phyloP scores from a whole-genome alignment of 768 basidiomycete genomes.

The Mycena olivaceomarginata region DNA sequence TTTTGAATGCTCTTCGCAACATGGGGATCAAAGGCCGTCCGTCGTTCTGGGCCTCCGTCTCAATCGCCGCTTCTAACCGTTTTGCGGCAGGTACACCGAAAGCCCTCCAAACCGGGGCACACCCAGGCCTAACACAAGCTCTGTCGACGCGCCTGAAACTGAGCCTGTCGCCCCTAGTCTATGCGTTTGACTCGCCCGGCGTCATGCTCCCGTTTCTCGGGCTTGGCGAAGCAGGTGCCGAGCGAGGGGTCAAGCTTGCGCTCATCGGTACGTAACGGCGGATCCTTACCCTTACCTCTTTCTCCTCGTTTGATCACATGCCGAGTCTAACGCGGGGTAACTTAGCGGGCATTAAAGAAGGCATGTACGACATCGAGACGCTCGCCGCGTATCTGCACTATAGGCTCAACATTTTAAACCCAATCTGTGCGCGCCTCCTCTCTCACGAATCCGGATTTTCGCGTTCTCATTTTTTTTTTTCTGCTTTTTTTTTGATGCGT shows the following conservation, averaged over 20 bases:
- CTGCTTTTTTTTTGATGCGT: neutral
- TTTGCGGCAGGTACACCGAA: conserved; percentile 81
- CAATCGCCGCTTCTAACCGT: conserved; percentile 31
- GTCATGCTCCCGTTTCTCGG: conserved; percentile 98
- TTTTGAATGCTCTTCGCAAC: conserved; percentile 92
- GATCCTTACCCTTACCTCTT: neutral
- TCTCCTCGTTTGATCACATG: neutral
- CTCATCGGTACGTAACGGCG: conserved; percentile 85
- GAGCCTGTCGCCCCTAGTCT: conserved; percentile 86
- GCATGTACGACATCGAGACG: conserved; percentile 89
- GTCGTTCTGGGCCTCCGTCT: conserved; percentile 54
- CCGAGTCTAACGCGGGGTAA: conserved; percentile 36
- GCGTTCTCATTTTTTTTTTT: conserved; percentile 30
- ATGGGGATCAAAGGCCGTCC: conserved; percentile 91
- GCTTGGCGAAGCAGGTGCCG: conserved; percentile 88
- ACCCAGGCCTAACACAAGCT: conserved; percentile 93
- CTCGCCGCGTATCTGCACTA: conserved; percentile 92
- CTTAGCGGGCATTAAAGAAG: conserved; percentile 95
- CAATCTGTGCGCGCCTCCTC: conserved; percentile 74
- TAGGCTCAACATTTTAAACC: conserved; percentile 87
- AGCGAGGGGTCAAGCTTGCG: conserved; percentile 94
- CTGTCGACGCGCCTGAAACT: conserved; percentile 94
- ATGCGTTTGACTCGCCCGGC: conserved; percentile 97
- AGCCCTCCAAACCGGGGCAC: conserved; percentile 91
- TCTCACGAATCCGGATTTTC: conserved; percentile 38